Evolutionary conservation across 2,329 filamentous ascomycete genomes (phyloP).

Genomic region (Colletotrichum echinochloae): DNA sequence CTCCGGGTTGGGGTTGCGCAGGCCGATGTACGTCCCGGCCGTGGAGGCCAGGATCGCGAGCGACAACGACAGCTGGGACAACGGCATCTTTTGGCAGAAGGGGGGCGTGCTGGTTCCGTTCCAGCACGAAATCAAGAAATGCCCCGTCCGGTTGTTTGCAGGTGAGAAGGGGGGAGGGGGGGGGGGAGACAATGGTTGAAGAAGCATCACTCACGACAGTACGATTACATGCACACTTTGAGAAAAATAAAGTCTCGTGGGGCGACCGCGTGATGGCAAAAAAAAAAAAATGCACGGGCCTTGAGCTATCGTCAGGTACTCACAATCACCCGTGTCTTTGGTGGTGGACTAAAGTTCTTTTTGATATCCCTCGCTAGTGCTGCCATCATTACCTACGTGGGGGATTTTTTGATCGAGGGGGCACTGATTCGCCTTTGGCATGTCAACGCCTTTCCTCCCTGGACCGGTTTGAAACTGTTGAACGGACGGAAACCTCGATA

Average conservation of each 20-base stretch:
- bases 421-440: neutral
- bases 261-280: constrained; percentile 1
- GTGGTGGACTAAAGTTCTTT: neutral
- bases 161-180: neutral
- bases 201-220: too few species aligned
- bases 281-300: constrained; percentile 13
- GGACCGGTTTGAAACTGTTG: neutral
- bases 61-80: constrained; percentile 1
- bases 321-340: accelerated
- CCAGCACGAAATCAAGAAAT: too few species aligned
- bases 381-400: neutral
- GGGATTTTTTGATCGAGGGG: too few species aligned
- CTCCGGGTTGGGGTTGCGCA: constrained; percentile 49
- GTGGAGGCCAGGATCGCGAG: constrained; percentile 45
- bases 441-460: too few species aligned
- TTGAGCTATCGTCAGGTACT: neutral
- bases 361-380: neutral
- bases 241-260: neutral
- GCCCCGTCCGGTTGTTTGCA: neutral
- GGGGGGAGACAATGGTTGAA: neutral
- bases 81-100: neutral
- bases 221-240: too few species aligned
- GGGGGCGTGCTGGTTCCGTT: too few species aligned
- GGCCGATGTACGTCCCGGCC: constrained; percentile 47
- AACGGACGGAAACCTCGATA: neutral